A percentile compares a stretch with the other conserved stretches of the same genome.
These are phyloP conservation scores for Neurospora cerealis DNA, from an alignment of 495 filamentous ascomycete genomes.

Conservation along the genomic window DNA sequence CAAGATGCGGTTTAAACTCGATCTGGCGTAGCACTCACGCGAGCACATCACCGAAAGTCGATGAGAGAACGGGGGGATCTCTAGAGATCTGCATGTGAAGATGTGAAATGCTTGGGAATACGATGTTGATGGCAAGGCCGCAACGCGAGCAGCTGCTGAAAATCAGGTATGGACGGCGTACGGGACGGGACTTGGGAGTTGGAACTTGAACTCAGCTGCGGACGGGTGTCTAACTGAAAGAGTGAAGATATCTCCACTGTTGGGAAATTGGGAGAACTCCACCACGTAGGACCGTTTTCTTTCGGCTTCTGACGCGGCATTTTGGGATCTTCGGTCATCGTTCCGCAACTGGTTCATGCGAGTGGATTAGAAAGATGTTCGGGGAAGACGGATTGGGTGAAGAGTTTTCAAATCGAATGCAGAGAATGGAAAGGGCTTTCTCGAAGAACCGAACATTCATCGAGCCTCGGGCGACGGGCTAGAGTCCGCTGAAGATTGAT, in stretches of 20 bases:
- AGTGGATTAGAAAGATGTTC: background rate
- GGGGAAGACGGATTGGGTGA: background rate
- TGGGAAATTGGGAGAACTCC: background rate
- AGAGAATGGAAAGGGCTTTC: background rate
- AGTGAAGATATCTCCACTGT: background rate
- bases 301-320: background rate
- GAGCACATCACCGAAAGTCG: background rate
- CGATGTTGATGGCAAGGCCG: background rate
- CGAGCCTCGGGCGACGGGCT: background rate
- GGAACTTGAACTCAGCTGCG: background rate
- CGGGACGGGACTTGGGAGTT: background rate
- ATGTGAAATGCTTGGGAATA: background rate
- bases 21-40: background rate
- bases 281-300: background rate
- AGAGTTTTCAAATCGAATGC: background rate
- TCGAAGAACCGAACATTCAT: background rate
- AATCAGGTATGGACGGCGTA: background rate
- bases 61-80: background rate
- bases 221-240: background rate
- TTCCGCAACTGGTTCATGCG: background rate
- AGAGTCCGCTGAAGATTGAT: background rate
- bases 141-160: background rate
- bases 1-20: background rate
- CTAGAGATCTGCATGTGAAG: background rate
- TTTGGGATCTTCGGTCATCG: background rate